Evolutionary conservation across 202 grass and related monocot species (phyloP).

Genomic region (Setaria italica): DNA sequence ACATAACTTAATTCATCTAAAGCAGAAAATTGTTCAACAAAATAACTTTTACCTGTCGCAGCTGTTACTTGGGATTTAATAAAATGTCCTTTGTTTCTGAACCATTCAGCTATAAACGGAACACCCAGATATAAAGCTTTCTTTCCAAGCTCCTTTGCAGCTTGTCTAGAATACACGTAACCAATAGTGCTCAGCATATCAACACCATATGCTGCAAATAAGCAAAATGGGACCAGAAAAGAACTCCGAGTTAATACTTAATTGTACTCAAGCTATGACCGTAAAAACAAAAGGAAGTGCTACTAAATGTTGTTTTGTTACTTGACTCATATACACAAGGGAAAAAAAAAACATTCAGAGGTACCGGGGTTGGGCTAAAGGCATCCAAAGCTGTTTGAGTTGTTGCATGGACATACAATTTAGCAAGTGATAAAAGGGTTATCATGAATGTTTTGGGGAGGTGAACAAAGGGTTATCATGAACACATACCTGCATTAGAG

Average conservation of each 20-base stretch:
- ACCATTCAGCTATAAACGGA: conserved; percentile 99
- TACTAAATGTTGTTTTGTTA: not conserved
- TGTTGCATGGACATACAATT: conserved; percentile 6
- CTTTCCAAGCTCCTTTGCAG: conserved; percentile 95
- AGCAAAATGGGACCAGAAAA: conserved; percentile 38
- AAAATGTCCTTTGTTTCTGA: conserved; percentile 95
- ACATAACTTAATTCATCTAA: not conserved
- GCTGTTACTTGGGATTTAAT: conserved; percentile 96
- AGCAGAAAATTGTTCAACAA: conserved; percentile 11
- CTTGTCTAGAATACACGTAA: conserved; percentile 96
- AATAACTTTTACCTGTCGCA: conserved; percentile 58
- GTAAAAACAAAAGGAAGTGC: conserved; percentile 12
- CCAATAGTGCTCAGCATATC: conserved; percentile 96
- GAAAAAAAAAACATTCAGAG: conserved; percentile 26
- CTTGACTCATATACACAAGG: conserved; percentile 16
- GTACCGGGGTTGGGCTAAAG: conserved; percentile 2
- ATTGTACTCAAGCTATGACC: not conserved
- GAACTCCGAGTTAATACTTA: conserved; percentile 19
- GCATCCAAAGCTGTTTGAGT: not conserved
- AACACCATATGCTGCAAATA: conserved; percentile 82
- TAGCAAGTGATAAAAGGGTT: conserved; percentile 31
- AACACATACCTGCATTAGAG: conserved; percentile 74
- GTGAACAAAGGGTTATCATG: conserved; percentile 8
- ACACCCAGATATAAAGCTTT: conserved; percentile 90
- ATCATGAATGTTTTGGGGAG: not conserved